These are phyloP conservation scores for Kuraishia ogatae DNA, from an alignment of 805 yeast genomes.

Conservation along the genomic window DNA sequence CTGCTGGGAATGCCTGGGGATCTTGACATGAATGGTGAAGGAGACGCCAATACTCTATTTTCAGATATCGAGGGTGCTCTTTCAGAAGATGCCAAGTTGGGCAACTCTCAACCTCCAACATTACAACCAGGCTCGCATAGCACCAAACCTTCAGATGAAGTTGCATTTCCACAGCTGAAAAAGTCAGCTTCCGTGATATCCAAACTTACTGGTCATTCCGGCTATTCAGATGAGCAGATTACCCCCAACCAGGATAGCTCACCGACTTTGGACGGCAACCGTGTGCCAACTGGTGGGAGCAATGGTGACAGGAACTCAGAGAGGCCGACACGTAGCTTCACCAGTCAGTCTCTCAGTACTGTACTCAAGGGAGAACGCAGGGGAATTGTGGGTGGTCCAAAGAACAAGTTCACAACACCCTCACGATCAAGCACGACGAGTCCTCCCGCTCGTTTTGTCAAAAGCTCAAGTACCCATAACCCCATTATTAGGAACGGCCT, in stretches of 20 bases:
- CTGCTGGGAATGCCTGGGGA: not conserved
- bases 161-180: not conserved
- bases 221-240: not conserved
- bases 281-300: not conserved
- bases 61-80: not conserved
- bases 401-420: not conserved
- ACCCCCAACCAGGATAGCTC: not conserved
- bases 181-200: not conserved
- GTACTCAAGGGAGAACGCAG: not conserved
- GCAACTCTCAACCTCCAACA: not conserved
- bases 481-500: not conserved
- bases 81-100: not conserved
- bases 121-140: not conserved
- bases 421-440: not conserved
- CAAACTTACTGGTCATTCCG: not conserved
- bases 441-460: not conserved
- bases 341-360: not conserved
- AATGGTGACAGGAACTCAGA: not conserved
- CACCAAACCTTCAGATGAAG: not conserved
- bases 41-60: not conserved
- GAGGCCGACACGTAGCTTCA: not conserved
- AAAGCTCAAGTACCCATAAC: not conserved
- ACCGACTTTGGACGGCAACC: not conserved
- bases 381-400: not conserved
- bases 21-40: not conserved